Percentiles rank a stretch among this genome's conserved stretches.
These are phyloP conservation scores for Amaranthus cruentus DNA, from an alignment of 148 eudicot genomes.

Conservation along the genomic window DNA sequence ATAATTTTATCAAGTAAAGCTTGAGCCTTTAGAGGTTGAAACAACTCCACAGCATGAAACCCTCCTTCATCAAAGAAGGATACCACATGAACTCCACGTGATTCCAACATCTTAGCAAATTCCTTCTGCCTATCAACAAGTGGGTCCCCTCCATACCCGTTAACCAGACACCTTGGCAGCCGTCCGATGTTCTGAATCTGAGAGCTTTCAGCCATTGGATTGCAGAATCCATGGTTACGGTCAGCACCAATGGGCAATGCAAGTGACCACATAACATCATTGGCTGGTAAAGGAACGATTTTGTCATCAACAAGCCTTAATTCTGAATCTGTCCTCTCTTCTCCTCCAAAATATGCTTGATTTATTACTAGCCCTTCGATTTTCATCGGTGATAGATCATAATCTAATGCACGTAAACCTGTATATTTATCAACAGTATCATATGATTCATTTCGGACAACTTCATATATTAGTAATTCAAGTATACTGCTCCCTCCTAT, in stretches of 20 bases:
- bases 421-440: not conserved
- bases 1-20: conserved; percentile 41
- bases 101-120: conserved; percentile 51
- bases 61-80: conserved; percentile 48
- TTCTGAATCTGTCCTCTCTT: conserved; percentile 46
- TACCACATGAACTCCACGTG: conserved; percentile 54
- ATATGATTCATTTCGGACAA: too few species aligned
- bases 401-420: conserved; percentile 51
- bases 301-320: conserved; percentile 29
- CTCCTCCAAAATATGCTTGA: conserved; percentile 75
- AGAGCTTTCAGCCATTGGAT: conserved; percentile 32
- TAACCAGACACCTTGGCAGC: conserved; percentile 58
- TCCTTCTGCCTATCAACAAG: conserved; percentile 67
- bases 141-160: conserved; percentile 65
- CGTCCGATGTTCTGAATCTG: conserved; percentile 44
- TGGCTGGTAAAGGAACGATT: conserved; percentile 40
- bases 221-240: conserved; percentile 61
- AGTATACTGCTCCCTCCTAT: too few species aligned
- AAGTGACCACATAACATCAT: conserved; percentile 60
- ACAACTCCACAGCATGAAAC: conserved; percentile 59
- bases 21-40: conserved; percentile 44
- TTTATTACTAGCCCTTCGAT: conserved; percentile 75
- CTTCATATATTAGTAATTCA: too few species aligned
- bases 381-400: conserved; percentile 52
- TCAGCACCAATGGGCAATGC: conserved; percentile 58